Base-by-base conservation (phyloP, 2,329 filamentous ascomycete species). In the Hypomyces rosellus region DNA sequence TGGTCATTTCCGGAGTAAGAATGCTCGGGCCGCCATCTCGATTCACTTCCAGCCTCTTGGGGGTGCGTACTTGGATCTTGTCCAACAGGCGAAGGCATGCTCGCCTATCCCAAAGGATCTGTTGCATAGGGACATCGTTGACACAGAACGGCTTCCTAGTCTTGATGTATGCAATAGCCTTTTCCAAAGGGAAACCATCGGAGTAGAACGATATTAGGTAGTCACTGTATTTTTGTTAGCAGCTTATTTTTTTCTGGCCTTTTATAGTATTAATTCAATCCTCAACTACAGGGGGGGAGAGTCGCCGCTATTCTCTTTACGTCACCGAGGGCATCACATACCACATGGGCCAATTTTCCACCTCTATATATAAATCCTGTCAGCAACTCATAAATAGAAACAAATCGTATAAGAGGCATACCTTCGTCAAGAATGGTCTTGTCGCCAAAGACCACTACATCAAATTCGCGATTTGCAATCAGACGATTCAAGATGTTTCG, bases 121-220 rank as follows among this genome's bases (percentile, higher is more conserved):
- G 91, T 67, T 99, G 93, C 89, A 99, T 96, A 1, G 90, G 88
- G 40, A 99, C 76, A 67, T 99, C 92, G 64, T 99, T 99, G 63
- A 99, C 91, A 65, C 92, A 96, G 61, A 96, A 97, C 1, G 93
- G 93, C 64, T 95, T 95, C 50, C 93, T 84, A 11, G 95, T 80
- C 62, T 90, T 89, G 54, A 90, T 89, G 67, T 99, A 99, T 34
- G 90, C 89, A 60, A 99, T 95, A 5, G 95, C 93, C 66, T 99
- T 99, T 58, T 97, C 91, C 43, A 99, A 73, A 0, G 93, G 93
- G 59, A 99, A 99, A 1, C 93, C 93, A 66, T 96, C 92, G 0
- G 92, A 97, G 69, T 97, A 99, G 72, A 99, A 99, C 3, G 91
- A 96, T 62, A 99, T 96, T 50, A 99, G 73, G 62, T 95, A 99